Evolutionary conservation across 176 grass and related monocot species (phyloP).

Genomic region (Areca catechu): DNA sequence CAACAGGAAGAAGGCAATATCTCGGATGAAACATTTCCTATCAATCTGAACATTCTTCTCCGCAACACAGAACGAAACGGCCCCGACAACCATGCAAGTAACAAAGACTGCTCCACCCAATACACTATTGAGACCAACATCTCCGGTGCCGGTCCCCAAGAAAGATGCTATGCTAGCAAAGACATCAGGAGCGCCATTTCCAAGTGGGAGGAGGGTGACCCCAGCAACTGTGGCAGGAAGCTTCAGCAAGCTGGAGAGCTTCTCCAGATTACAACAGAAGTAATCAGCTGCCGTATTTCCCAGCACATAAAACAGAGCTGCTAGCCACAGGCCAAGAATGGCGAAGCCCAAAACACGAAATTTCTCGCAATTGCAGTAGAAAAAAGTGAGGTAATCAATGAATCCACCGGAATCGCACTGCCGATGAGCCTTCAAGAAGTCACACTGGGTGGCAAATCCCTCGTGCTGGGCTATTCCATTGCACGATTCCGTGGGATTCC

Average conservation of each 20-base stretch:
- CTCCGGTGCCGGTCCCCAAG: slow-evolving; percentile 60
- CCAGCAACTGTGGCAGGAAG: slow-evolving; percentile 82
- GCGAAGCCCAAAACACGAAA: slow-evolving; percentile 58
- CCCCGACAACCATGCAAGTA: slow-evolving; percentile 83
- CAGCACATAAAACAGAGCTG: slow-evolving; percentile 79
- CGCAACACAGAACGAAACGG: slow-evolving; percentile 54
- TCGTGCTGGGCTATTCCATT: slow-evolving; percentile 43
- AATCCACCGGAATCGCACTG: slow-evolving; percentile 71
- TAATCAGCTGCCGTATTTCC: slow-evolving; percentile 93
- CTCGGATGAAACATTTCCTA: slow-evolving; percentile 73
- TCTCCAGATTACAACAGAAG: slow-evolving; percentile 97
- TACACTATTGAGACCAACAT: slow-evolving; percentile 91
- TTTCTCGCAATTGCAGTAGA: slow-evolving; percentile 69
- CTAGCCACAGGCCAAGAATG: slow-evolving; percentile 54
- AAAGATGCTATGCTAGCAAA: slow-evolving; percentile 93
- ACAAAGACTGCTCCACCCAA: slow-evolving; percentile 92
- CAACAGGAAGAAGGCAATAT: slow-evolving; percentile 79
- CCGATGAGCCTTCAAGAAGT: slow-evolving; percentile 64
- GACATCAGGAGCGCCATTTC: slow-evolving; percentile 94
- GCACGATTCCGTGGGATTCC: slow-evolving; percentile 55
- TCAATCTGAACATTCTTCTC: slow-evolving; percentile 98
- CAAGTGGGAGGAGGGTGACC: slow-evolving; percentile 80
- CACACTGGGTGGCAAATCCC: slow-evolving; percentile 62
- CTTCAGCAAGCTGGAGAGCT: slow-evolving; percentile 68
- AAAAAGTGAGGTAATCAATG: slow-evolving; percentile 69